phyloP scores from a whole-genome alignment of 2,329 filamentous ascomycete species.

The Orbilia blumenaviensis region DNA sequence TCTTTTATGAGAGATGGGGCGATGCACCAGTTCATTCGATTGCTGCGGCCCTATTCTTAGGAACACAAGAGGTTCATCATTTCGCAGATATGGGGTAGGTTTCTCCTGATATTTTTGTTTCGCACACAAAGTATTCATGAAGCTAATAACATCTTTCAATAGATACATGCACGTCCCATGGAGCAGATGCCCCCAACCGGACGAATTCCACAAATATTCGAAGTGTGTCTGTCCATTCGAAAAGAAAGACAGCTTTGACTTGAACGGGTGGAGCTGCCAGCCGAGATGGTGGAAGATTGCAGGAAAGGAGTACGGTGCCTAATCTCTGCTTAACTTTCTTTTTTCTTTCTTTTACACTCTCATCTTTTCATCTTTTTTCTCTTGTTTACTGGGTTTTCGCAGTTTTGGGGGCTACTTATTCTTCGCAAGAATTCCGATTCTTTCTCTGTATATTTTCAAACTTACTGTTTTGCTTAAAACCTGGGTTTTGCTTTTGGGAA shows the following conservation, averaged over 20 bases:
- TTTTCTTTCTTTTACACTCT: not conserved
- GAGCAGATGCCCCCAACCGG: constrained; percentile 56
- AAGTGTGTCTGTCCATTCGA: constrained; percentile 57
- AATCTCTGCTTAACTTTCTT: not conserved
- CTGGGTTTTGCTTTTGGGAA: not conserved
- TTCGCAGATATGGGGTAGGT: constrained; percentile 57
- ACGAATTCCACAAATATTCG: constrained; percentile 55
- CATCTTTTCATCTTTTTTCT: no score
- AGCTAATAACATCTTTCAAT: not conserved
- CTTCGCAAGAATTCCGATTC: not conserved
- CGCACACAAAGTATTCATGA: not conserved
- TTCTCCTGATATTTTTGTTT: not conserved
- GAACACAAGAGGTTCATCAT: constrained; percentile 56
- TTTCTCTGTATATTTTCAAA: constrained; percentile 23
- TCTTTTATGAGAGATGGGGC: constrained; percentile 58
- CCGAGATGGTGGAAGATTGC: constrained; percentile 57
- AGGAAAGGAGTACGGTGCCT: constrained; percentile 54
- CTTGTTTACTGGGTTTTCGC: no score
- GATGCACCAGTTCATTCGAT: constrained; percentile 58
- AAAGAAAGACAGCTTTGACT: constrained; percentile 56
- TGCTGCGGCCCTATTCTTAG: constrained; percentile 56
- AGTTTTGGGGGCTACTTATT: not conserved
- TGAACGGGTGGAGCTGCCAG: constrained; percentile 56
- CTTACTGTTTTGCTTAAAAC: not conserved
- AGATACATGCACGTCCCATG: constrained; percentile 52